These are phyloP conservation scores for Yamadazyma kitorensis DNA, from an alignment of 805 yeast species.

Conservation along the genomic window DNA sequence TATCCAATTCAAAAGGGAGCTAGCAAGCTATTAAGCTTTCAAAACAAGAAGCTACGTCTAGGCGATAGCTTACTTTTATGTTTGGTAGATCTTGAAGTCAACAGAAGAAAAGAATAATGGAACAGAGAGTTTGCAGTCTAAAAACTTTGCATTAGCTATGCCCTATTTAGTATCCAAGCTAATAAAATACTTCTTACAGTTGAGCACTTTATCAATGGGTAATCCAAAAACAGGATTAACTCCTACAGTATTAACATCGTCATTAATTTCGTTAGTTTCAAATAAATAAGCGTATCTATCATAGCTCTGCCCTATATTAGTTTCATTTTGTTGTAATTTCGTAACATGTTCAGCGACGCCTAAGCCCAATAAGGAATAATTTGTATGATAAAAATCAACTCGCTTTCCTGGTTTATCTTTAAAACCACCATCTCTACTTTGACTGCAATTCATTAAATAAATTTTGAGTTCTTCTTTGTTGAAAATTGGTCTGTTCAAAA, in stretches of 20 bases:
- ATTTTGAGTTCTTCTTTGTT: constrained; percentile 57
- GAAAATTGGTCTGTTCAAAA: constrained; percentile 32
- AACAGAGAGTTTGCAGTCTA: too few relatives aligned
- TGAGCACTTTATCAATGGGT: constrained; percentile 27
- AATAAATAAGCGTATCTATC: constrained; percentile 19
- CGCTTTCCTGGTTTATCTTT: constrained; percentile 81
- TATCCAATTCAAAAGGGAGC: too few relatives aligned
- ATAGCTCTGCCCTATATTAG: not conserved
- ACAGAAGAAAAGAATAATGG: too few relatives aligned
- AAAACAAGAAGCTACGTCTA: too few relatives aligned
- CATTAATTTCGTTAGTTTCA: constrained; percentile 7
- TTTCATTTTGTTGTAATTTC: not conserved
- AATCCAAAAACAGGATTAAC: constrained; percentile 30
- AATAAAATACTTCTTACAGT: too few relatives aligned
- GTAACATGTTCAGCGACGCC: constrained; percentile 53
- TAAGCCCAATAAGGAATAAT: constrained; percentile 78
- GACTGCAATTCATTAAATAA: constrained; percentile 77
- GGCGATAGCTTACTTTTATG: too few relatives aligned
- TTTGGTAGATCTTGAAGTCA: too few relatives aligned
- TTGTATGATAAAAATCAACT: constrained; percentile 89
- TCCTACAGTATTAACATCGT: constrained; percentile 15
- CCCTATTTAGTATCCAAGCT: too few relatives aligned
- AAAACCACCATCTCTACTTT: constrained; percentile 68
- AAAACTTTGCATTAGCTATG: too few relatives aligned
- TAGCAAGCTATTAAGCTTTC: too few relatives aligned